Evolutionary conservation across 2,329 filamentous ascomycete species (phyloP), one percentile per base, ranked within the genome.

Genomic region (Cytospora paraplurivora): DNA sequence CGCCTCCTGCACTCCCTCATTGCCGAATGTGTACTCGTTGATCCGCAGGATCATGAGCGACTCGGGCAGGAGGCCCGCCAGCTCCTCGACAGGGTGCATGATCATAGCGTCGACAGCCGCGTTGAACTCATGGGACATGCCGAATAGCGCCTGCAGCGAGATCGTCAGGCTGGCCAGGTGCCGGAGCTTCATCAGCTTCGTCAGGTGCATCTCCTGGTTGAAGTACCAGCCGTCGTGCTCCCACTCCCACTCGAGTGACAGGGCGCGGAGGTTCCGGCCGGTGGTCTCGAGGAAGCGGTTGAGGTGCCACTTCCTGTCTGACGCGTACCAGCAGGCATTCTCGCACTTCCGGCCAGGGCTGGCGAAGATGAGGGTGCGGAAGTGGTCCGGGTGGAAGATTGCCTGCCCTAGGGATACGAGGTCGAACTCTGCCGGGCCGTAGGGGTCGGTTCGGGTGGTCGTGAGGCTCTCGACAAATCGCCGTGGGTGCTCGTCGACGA

Each of bases 221-320:
- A 10, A 21, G 6, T 27, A 19, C 1, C 8, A 2, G 32, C 1
- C 11, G 11, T 5, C 15, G 32, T 33, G 5, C 2, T 35, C 17
- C 11, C 17, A 15, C 56, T 49, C 56, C 56, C 41, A 58, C 41
- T 58, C 56, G n/a, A 59, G 49, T 34, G 47, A 52, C 17, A 59
- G 19, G 21, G 34, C 41, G 15, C 11, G 47, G 5, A 59, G 47
- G 17, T 21, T 34, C 13, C 13, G 2, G 21, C 56, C 56, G 19
- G 13, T 52, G 5, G 27, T 7, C 1, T 1, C 15, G 3, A 52
- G 10, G 27, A 52, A 52, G 21, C 10, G 47, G 34, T 32, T 19
- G 21, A 59, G 19, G 35, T 59, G 6, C 56, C 47, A 59, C 0
- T 11, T 19, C 21, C 13, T 1, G 15, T 37, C 2, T 8, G 19